Percentiles rank a stretch among this genome's conserved stretches.
Conservation (phyloP, 2,329 filamentous ascomycete species). For the Hymenoscyphus repandus region DNA sequence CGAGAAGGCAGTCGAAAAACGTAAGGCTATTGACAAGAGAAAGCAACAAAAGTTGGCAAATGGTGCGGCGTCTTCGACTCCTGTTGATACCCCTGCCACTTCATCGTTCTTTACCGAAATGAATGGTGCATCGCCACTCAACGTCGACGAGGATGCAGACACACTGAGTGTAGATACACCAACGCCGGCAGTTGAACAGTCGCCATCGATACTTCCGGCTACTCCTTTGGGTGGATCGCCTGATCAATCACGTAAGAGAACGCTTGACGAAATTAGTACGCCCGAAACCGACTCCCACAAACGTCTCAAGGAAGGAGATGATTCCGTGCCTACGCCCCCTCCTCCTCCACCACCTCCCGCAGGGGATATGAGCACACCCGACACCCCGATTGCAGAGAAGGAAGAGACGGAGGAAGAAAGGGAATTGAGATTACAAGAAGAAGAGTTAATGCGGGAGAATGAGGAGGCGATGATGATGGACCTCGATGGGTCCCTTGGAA, state of each 20-base stretch:
- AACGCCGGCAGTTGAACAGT: slow-evolving; percentile 36
- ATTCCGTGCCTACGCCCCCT: slow-evolving; percentile 25
- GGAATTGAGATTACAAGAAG: slow-evolving; percentile 24
- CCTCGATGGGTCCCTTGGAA: slow-evolving; percentile 13
- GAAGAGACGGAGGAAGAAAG: slow-evolving; percentile 21
- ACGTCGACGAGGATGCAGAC: slow-evolving; percentile 26
- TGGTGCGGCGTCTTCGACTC: slow-evolving; percentile 14
- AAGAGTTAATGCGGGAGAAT: slow-evolving; percentile 30
- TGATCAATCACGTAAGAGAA: slow-evolving; percentile 60
- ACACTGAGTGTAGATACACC: slow-evolving; percentile 8
- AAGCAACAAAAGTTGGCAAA: slow-evolving; percentile 42
- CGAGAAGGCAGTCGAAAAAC: slow-evolving; percentile 78
- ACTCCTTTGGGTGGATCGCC: slow-evolving; percentile 36
- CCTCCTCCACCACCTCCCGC: slow-evolving; percentile 26
- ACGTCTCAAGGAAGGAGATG: slow-evolving; percentile 24
- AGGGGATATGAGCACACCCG: slow-evolving; percentile 10
- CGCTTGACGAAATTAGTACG: slow-evolving; percentile 34
- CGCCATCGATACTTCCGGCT: slow-evolving; percentile 32
- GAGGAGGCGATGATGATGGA: slow-evolving; percentile 28
- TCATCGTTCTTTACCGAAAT: not conserved
- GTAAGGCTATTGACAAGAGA: slow-evolving; percentile 62
- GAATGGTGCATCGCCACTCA: slow-evolving; percentile 23
- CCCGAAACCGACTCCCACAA: slow-evolving; percentile 24
- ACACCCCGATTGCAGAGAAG: slow-evolving; percentile 4
- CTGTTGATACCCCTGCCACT: slow-evolving; percentile 8